phyloP scores from a whole-genome alignment of 148 eudicot species.

The Diospyros kaki region DNA sequence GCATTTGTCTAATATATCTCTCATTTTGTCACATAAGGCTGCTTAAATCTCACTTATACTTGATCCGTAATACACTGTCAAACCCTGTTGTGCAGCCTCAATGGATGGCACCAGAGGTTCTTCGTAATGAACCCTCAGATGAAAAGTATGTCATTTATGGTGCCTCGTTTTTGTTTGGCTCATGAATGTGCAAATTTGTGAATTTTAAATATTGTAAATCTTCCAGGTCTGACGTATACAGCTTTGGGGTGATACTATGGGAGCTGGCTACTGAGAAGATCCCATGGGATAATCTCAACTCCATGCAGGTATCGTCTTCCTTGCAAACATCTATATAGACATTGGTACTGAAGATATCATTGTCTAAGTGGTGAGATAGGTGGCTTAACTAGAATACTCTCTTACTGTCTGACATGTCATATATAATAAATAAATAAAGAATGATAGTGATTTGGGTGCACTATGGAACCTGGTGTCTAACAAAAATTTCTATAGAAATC shows the following conservation, averaged over 20 bases:
- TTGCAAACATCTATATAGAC: neutral
- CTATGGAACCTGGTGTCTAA: neutral
- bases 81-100: slow-evolving; percentile 62
- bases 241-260: slow-evolving; percentile 92
- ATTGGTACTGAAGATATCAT: neutral
- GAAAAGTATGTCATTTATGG: slow-evolving; percentile 63
- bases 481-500: slow-evolving; percentile 1
- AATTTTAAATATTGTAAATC: slow-evolving; percentile 13
- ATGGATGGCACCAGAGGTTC: slow-evolving; percentile 99
- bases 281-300: slow-evolving; percentile 95
- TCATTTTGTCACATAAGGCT: neutral
- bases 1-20: neutral
- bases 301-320: slow-evolving; percentile 72
- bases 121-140: slow-evolving; percentile 87
- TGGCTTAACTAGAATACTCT: no score
- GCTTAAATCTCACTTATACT: neutral
- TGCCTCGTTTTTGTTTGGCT: neutral
- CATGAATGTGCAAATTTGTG: neutral
- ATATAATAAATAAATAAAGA: no score
- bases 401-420: no score
- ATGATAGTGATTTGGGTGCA: neutral
- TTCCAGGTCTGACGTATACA: slow-evolving; percentile 86
- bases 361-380: neutral
- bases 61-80: neutral
- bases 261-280: slow-evolving; percentile 89